Evolutionary conservation across 352 stramenopile species (phyloP).

Genomic region (Globisporangium middletonii): DNA sequence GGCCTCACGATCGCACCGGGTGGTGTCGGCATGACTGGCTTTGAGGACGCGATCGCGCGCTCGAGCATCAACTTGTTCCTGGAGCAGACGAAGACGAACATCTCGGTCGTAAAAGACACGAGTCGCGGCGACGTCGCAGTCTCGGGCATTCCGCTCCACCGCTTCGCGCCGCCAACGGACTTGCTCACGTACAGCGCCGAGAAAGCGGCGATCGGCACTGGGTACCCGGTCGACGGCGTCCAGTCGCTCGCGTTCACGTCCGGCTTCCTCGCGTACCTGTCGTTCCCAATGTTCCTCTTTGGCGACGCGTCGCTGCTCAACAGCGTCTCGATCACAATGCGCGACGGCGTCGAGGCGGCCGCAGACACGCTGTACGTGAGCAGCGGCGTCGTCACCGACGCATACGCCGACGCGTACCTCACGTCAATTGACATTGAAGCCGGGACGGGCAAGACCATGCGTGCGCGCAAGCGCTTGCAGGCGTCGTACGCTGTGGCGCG

Average conservation of each 20-base stretch:
- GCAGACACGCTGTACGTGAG: slow-evolving; percentile 37
- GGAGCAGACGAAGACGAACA: slow-evolving; percentile 13
- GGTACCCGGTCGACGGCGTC: slow-evolving; percentile 53
- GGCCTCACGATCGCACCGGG: slow-evolving; percentile 5
- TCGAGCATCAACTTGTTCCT: slow-evolving; percentile 7
- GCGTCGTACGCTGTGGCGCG: slow-evolving; percentile 46
- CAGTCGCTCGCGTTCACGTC: slow-evolving; percentile 59
- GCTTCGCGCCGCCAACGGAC: slow-evolving; percentile 20
- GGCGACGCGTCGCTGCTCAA: slow-evolving; percentile 38
- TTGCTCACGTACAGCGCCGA: slow-evolving; percentile 24
- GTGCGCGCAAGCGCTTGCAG: slow-evolving; percentile 51
- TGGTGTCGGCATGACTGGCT: slow-evolving; percentile 13
- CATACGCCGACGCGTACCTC: slow-evolving; percentile 18
- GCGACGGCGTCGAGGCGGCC: slow-evolving; percentile 24
- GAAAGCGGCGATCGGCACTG: slow-evolving; percentile 35
- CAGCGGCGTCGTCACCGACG: background rate
- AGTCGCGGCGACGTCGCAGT: background rate
- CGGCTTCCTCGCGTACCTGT: slow-evolving; percentile 69
- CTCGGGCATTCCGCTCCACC: slow-evolving; percentile 12
- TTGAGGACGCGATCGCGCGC: slow-evolving; percentile 1
- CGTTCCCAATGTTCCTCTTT: slow-evolving; percentile 63
- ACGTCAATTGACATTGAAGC: slow-evolving; percentile 67
- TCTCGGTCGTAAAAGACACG: slow-evolving; percentile 5
- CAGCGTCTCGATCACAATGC: slow-evolving; percentile 50
- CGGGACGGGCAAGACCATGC: slow-evolving; percentile 64